Evolutionary conservation across 768 basidiomycete genomes (phyloP).

Genomic region (Podaxis mareebaensis): DNA sequence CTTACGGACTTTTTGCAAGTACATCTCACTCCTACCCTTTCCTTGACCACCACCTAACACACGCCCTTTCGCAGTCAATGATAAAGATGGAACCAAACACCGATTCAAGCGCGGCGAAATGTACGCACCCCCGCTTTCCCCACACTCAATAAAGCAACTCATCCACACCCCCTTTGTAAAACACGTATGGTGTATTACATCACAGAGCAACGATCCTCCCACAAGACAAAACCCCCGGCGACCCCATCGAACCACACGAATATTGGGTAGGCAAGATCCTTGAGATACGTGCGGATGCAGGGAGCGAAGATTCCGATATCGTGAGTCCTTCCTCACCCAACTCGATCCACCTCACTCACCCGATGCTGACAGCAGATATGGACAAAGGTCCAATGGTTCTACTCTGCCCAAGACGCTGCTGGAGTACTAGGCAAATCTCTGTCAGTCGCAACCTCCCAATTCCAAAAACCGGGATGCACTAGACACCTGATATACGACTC

Average conservation of each 20-base stretch:
- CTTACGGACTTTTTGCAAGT: slow-evolving; percentile 23
- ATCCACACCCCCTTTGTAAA: neutral
- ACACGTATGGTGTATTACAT: too few relatives aligned
- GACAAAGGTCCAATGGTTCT: slow-evolving; percentile 57
- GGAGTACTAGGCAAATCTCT: slow-evolving; percentile 43
- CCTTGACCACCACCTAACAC: neutral
- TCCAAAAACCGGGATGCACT: neutral
- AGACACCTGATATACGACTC: neutral
- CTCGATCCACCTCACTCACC: neutral
- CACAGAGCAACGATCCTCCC: slow-evolving; percentile 46
- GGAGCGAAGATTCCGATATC: slow-evolving; percentile 26
- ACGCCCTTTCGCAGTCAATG: neutral
- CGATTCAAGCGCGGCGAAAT: slow-evolving; percentile 32
- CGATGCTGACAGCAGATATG: slow-evolving; percentile 42
- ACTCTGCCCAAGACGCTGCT: slow-evolving; percentile 47
- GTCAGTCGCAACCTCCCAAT: slow-evolving; percentile 32
- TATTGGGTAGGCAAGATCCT: slow-evolving; percentile 55
- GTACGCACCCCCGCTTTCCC: slow-evolving; percentile 27
- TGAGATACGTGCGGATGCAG: slow-evolving; percentile 40
- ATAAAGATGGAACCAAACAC: slow-evolving; percentile 30
- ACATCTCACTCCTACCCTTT: too few relatives aligned
- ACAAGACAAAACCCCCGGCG: slow-evolving; percentile 24
- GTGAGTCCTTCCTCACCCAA: slow-evolving; percentile 23
- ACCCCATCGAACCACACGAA: slow-evolving; percentile 30
- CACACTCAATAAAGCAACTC: neutral